phyloP scores from a whole-genome alignment of 192 early-diverging fungal species.

The Entophlyctis helioformis region DNA sequence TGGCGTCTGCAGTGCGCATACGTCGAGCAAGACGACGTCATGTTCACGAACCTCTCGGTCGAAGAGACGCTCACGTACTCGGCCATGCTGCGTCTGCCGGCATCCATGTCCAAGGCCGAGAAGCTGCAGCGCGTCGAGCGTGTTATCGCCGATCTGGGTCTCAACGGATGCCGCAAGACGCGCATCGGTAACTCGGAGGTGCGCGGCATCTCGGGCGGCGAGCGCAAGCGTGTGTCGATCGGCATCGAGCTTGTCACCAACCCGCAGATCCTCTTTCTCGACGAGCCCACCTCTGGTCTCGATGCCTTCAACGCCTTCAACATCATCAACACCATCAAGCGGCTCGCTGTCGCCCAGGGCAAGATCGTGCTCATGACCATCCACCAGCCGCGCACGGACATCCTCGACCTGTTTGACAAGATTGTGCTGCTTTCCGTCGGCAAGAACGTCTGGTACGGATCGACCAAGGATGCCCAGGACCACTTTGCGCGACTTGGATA shows the following conservation, averaged over 20 bases:
- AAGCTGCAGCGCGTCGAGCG: slow-evolving; percentile 20
- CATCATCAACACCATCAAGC: slow-evolving; percentile 56
- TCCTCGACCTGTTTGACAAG: slow-evolving; percentile 78
- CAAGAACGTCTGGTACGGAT: slow-evolving; percentile 72
- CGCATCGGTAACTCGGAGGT: slow-evolving; percentile 36
- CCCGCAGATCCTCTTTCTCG: slow-evolving; percentile 81
- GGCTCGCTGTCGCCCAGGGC: slow-evolving; percentile 43
- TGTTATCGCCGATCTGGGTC: slow-evolving; percentile 22
- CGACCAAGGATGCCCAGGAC: slow-evolving; percentile 17
- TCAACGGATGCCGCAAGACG: slow-evolving; percentile 27
- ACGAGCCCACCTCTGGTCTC: slow-evolving; percentile 75
- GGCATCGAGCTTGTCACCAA: slow-evolving; percentile 73
- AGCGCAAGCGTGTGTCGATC: slow-evolving; percentile 58
- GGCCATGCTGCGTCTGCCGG: slow-evolving; percentile 25
- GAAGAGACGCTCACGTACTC: slow-evolving; percentile 28
- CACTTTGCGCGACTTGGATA: slow-evolving; percentile 27
- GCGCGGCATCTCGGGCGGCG: slow-evolving; percentile 53
- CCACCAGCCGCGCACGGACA: slow-evolving; percentile 71
- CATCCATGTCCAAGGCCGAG: slow-evolving; percentile 7
- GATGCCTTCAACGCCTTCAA: slow-evolving; percentile 60
- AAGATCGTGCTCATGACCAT: slow-evolving; percentile 72
- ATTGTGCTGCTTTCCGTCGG: slow-evolving; percentile 74
- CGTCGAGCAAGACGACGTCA: slow-evolving; percentile 30
- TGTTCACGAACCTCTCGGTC: slow-evolving; percentile 31
- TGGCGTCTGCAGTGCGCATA: slow-evolving; percentile 20